Evolutionary conservation across 1,284 basidiomycete species (phyloP), one percentile per base, ranked within the genome.

Genomic region (Papiliotrema nemorosa): DNA sequence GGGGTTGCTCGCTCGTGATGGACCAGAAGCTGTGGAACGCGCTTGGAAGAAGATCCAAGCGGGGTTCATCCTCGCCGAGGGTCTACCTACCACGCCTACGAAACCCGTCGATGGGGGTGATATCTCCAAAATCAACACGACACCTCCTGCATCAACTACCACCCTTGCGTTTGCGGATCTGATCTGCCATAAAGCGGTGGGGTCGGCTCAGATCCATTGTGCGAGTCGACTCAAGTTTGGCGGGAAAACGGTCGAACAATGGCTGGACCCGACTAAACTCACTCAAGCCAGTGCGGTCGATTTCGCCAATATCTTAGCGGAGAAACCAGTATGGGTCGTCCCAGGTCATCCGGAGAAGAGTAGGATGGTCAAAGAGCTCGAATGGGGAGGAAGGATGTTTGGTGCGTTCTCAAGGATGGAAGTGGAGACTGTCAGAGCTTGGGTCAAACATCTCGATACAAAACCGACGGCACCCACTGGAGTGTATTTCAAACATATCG

Each of bases 371-470:
- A 53, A 55, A 40, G 62, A 64, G 49, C 44, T 66, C 18, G 54
- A 60, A 42, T 69, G 65, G 67, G 64, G 62, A 42, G 65, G 67
- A 9, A 53, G 59, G 44, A 69, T 69, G 67, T 69, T 69, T 53
- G 67, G 67, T 5, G 65, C 66, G 6, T 69, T 69, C 45, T 59
- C 64, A 5, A 48, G 52, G 25, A 29, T 40, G 13, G 64, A 69
- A 41, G 49, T 52, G 18, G 49, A 52, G 33, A 26, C 58, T 5
- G 53, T 65, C 9, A 37, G 56, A 26, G 29, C 31, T 3, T 69
- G 66, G 67, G 58, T 66, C 39, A 27, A 20, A 31, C 44, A 40
- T 22, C 50, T 50, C 43, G 25, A 25, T 5, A 25, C 21, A 16
- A 22, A 21, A 5, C 12, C 20, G 1, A 31, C 44, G 6, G 51